Evolutionary conservation across 1,284 basidiomycete species (phyloP).

Genomic region (Trichosporon ovoides): DNA sequence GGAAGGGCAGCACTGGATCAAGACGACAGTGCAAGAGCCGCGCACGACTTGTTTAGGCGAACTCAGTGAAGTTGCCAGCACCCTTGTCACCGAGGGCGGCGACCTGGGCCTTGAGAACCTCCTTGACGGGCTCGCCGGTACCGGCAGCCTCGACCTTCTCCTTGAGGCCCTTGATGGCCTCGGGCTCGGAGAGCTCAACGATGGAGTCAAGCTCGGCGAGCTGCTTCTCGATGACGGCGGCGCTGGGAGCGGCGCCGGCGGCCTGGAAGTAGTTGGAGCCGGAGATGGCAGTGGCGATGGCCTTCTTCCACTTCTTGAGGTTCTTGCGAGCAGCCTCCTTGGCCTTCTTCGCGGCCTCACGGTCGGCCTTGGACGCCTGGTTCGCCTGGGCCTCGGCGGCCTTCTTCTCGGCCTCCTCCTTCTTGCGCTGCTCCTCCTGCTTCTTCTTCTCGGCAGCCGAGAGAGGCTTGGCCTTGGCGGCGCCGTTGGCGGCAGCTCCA

Average conservation of each 20-base stretch:
- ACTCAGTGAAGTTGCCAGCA: conserved; percentile 52
- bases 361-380: conserved; percentile 56
- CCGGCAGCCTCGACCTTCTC: conserved; percentile 53
- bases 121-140: conserved; percentile 48
- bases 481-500: conserved; percentile 43
- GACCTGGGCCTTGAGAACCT: conserved; percentile 37
- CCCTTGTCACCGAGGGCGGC: conserved; percentile 38
- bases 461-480: conserved; percentile 52
- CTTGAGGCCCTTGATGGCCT: conserved; percentile 53
- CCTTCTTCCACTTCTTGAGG: conserved; percentile 55
- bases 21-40: no score
- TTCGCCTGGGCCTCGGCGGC: conserved; percentile 58
- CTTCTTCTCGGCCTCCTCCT: conserved; percentile 73
- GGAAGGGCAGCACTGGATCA: no score
- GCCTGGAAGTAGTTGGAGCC: conserved; percentile 57
- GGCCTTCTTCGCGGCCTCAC: conserved; percentile 86
- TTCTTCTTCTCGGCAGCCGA: conserved; percentile 67
- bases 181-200: conserved; percentile 53
- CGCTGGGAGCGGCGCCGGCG: conserved; percentile 50
- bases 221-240: conserved; percentile 53
- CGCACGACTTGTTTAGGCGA: conserved; percentile 43
- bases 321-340: conserved; percentile 59
- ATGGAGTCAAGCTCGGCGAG: conserved; percentile 55
- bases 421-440: conserved; percentile 66
- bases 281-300: conserved; percentile 51